Percentiles rank a stretch among this genome's conserved stretches.
phyloP scores from a whole-genome alignment of 352 stramenopile species.

The Phytophthora melonis region DNA sequence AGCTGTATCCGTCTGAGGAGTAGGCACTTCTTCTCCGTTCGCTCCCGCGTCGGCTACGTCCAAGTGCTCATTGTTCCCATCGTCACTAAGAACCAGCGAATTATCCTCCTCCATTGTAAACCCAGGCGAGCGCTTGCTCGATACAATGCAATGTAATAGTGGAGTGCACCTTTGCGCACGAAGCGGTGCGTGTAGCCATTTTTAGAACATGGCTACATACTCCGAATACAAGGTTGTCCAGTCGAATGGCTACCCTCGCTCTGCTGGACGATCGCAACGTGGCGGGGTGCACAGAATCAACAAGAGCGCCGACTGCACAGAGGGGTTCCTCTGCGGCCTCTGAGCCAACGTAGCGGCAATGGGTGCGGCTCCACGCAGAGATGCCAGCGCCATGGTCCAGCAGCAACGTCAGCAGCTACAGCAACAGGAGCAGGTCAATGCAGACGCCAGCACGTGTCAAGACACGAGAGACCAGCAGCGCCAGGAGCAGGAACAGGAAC shows the following conservation, averaged over 20 bases:
- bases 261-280: background rate
- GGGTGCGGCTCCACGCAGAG: constrained; percentile 16
- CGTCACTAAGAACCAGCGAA: background rate
- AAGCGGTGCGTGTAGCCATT: constrained; percentile 2
- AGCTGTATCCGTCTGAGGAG: constrained; percentile 17
- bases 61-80: constrained; percentile 10
- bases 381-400: background rate
- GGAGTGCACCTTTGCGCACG: background rate
- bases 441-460: constrained; percentile 4
- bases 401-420: constrained; percentile 15
- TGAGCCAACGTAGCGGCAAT: constrained; percentile 9
- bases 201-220: constrained; percentile 6
- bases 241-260: constrained; percentile 1
- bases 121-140: background rate
- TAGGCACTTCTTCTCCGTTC: constrained; percentile 4
- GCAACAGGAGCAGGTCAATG: constrained; percentile 18
- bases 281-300: background rate
- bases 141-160: background rate
- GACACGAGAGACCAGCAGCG: constrained; percentile 12
- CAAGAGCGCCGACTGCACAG: background rate
- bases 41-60: background rate
- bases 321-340: background rate
- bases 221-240: background rate
- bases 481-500: constrained; percentile 21
- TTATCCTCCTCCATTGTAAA: background rate